Conservation (phyloP, 176 grass and related monocot genomes). For the Zea luxurians region DNA sequence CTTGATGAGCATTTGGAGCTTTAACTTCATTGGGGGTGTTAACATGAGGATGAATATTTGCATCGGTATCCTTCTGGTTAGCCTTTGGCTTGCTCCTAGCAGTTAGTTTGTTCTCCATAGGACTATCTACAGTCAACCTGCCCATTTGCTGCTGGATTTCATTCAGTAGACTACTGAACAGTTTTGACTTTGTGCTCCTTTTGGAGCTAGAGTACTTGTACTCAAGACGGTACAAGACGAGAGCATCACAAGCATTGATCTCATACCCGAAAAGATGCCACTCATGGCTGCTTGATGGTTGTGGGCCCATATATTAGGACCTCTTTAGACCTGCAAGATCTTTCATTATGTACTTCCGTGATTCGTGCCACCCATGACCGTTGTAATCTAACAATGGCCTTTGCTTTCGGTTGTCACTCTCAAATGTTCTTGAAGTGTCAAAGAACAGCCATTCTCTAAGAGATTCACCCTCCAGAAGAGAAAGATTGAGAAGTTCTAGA, state of each 20-base stretch:
- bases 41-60: slow-evolving; percentile 29
- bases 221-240: slow-evolving; percentile 74
- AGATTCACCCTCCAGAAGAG: slow-evolving; percentile 81
- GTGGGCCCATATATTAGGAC: slow-evolving; percentile 95
- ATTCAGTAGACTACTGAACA: slow-evolving; percentile 41
- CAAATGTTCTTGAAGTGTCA: slow-evolving; percentile 89
- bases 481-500: slow-evolving; percentile 81
- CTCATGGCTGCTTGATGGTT: slow-evolving; percentile 63
- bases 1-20: slow-evolving; percentile 38
- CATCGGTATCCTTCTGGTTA: slow-evolving; percentile 43
- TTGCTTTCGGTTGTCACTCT: slow-evolving; percentile 83
- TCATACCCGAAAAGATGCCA: slow-evolving; percentile 94
- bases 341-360: slow-evolving; percentile 85
- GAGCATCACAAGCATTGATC: slow-evolving; percentile 66
- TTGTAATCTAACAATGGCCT: slow-evolving; percentile 81
- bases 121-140: slow-evolving; percentile 63
- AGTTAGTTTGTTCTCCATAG: slow-evolving; percentile 59
- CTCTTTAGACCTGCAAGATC: slow-evolving; percentile 72
- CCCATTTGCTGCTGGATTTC: slow-evolving; percentile 78
- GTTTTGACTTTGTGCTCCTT: slow-evolving; percentile 68
- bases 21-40: slow-evolving; percentile 40
- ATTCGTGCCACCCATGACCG: slow-evolving; percentile 91
- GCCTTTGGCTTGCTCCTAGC: slow-evolving; percentile 56
- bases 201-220: slow-evolving; percentile 67
- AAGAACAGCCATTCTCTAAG: too few relatives aligned